These are phyloP conservation scores for Zymoseptoria pseudotritici DNA, from an alignment of 2,329 filamentous ascomycete species.

Conservation along the genomic window DNA sequence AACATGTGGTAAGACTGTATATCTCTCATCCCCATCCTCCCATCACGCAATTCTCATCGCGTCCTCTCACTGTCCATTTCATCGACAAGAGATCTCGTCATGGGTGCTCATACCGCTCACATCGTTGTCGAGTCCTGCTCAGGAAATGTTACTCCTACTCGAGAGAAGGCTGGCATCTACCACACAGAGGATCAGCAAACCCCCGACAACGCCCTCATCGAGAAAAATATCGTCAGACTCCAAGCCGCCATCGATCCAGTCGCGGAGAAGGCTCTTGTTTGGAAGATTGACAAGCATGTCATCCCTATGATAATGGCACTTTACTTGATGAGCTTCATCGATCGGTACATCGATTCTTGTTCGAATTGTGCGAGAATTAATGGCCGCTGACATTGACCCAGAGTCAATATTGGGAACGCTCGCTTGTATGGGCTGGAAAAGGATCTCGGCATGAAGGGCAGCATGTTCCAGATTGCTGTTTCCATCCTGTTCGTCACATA, in stretches of 20 bases:
- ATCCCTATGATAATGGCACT: slow-evolving; percentile 59
- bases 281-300: slow-evolving; percentile 56
- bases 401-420: slow-evolving; percentile 46
- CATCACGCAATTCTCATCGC: not conserved
- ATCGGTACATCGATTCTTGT: slow-evolving; percentile 44
- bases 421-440: slow-evolving; percentile 55
- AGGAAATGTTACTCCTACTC: slow-evolving; percentile 1
- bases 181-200: not conserved
- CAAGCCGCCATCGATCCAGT: slow-evolving; percentile 28
- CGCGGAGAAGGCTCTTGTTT: slow-evolving; percentile 50
- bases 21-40: not conserved
- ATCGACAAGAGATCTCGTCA: not conserved
- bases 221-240: not conserved
- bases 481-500: slow-evolving; percentile 39
- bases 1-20: not conserved
- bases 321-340: slow-evolving; percentile 68
- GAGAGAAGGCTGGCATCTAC: not conserved
- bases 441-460: slow-evolving; percentile 51
- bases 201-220: not conserved
- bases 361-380: not conserved
- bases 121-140: slow-evolving; percentile 1
- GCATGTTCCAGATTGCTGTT: slow-evolving; percentile 57
- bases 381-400: not conserved
- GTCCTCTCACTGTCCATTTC: not conserved
- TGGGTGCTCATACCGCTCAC: not conserved